phyloP scores from a whole-genome alignment of 495 filamentous ascomycete genomes.

The Thozetella sp. region DNA sequence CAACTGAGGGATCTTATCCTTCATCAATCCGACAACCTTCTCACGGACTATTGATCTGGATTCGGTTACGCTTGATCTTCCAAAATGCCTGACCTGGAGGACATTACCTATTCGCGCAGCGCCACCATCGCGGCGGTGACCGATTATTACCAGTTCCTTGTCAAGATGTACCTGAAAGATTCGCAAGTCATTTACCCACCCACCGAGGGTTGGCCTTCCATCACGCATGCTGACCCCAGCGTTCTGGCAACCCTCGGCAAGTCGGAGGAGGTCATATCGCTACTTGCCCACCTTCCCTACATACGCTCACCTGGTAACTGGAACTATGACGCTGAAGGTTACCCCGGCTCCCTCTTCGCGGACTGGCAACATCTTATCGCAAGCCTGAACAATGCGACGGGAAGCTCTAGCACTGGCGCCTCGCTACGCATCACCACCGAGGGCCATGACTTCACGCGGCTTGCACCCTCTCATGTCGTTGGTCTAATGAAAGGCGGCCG shows the following conservation, averaged over 20 bases:
- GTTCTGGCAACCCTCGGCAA: slow-evolving; percentile 14
- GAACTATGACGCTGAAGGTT: slow-evolving; percentile 3
- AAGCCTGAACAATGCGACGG: background rate
- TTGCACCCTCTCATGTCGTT: slow-evolving; percentile 12
- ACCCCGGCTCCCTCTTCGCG: slow-evolving; percentile 7
- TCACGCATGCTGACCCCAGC: slow-evolving; percentile 13
- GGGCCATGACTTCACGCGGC: slow-evolving; percentile 2
- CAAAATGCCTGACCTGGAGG: slow-evolving; percentile 10
- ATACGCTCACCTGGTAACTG: slow-evolving; percentile 8
- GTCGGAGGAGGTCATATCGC: slow-evolving; percentile 16
- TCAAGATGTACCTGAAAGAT: slow-evolving; percentile 19
- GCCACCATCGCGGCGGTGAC: slow-evolving; percentile 11
- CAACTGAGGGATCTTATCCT: no score
- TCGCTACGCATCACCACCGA: slow-evolving; percentile 7
- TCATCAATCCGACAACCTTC: no score
- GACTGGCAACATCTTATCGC: slow-evolving; percentile 11
- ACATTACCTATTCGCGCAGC: slow-evolving; percentile 20
- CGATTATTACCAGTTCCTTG: slow-evolving; percentile 25
- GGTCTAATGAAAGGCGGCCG: slow-evolving; percentile 7
- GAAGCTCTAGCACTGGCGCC: background rate
- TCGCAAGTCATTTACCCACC: slow-evolving; percentile 16
- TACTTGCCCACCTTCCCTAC: slow-evolving; percentile 24
- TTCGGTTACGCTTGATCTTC: no score
- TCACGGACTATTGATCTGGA: no score
- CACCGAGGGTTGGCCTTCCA: slow-evolving; percentile 22